Percentiles rank a stretch among this genome's conserved stretches.
Evolutionary conservation across 1,139 yeast species (phyloP).

Genomic region (Eremothecium sinecaudum): DNA sequence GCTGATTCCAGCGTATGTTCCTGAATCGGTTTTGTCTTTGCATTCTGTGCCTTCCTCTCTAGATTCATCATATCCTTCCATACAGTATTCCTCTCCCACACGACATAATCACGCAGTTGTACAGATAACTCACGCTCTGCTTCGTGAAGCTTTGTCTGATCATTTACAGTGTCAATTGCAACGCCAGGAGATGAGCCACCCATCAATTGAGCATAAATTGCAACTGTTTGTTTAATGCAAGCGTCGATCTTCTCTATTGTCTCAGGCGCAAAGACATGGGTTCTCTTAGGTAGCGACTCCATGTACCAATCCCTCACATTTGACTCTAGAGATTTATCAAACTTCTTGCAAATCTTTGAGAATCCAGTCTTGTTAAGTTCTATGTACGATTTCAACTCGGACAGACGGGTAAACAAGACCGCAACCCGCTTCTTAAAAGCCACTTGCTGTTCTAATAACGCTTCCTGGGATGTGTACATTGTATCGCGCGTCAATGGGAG

Average conservation of each 20-base stretch:
- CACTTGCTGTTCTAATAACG: constrained; percentile 34
- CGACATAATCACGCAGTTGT: constrained; percentile 81
- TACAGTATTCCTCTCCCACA: constrained; percentile 93
- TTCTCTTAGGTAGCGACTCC: constrained; percentile 32
- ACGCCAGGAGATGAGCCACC: constrained; percentile 6
- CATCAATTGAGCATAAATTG: constrained; percentile 39
- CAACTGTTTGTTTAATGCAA: constrained; percentile 33
- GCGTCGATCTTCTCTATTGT: constrained; percentile 41
- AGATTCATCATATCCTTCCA: constrained; percentile 94
- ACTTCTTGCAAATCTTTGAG: constrained; percentile 79
- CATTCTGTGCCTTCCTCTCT: constrained; percentile 61
- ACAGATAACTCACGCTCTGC: constrained; percentile 63
- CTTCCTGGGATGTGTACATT: neutral
- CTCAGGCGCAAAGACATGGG: constrained; percentile 39
- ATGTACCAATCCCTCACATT: constrained; percentile 46
- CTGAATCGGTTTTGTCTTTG: constrained; percentile 31
- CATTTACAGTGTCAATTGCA: constrained; percentile 7
- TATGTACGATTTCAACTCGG: constrained; percentile 75
- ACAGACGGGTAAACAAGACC: constrained; percentile 58
- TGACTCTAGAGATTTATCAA: constrained; percentile 70
- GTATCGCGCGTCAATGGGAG: neutral
- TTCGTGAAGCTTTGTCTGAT: constrained; percentile 27
- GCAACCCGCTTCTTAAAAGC: constrained; percentile 61
- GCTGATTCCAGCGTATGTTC: neutral
- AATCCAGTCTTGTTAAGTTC: constrained; percentile 84